Conservation (phyloP, 331 rosid genomes). For the Prunus yedoensis region DNA sequence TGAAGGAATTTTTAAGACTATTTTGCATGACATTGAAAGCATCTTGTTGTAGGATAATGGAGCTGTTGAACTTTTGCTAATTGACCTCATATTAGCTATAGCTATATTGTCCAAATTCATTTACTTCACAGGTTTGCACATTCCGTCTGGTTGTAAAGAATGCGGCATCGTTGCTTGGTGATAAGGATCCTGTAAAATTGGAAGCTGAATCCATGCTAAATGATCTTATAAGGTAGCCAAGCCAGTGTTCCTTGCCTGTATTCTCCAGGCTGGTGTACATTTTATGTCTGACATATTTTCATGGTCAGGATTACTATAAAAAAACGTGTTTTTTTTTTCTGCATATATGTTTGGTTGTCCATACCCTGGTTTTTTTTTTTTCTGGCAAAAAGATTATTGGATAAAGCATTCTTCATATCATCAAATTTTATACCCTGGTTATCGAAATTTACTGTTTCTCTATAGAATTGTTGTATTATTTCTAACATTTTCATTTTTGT, state of each 20-base stretch:
- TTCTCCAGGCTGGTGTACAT: slow-evolving; percentile 14
- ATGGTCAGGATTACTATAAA: neutral
- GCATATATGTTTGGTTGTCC: too few species aligned
- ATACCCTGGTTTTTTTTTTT: too few species aligned
- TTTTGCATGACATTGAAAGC: neutral
- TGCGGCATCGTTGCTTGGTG: slow-evolving; percentile 79
- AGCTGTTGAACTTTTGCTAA: neutral
- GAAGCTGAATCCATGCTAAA: slow-evolving; percentile 78
- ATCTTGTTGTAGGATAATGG: neutral
- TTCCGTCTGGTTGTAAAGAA: slow-evolving; percentile 82
- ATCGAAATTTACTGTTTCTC: neutral
- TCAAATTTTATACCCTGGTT: too few species aligned
- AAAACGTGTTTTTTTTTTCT: neutral
- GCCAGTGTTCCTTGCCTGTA: slow-evolving; percentile 12
- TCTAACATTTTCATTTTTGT: neutral
- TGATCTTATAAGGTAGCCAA: slow-evolving; percentile 72
- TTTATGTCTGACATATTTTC: slow-evolving; percentile 4
- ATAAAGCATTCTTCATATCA: too few species aligned
- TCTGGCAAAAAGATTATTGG: too few species aligned
- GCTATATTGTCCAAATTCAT: neutral
- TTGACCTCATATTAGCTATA: neutral
- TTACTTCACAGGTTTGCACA: slow-evolving; percentile 73
- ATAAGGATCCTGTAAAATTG: slow-evolving; percentile 84
- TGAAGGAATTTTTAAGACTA: neutral
- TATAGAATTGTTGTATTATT: neutral